These are phyloP conservation scores for Multifurca ochricompacta DNA, from an alignment of 768 basidiomycete species.

Conservation along the genomic window DNA sequence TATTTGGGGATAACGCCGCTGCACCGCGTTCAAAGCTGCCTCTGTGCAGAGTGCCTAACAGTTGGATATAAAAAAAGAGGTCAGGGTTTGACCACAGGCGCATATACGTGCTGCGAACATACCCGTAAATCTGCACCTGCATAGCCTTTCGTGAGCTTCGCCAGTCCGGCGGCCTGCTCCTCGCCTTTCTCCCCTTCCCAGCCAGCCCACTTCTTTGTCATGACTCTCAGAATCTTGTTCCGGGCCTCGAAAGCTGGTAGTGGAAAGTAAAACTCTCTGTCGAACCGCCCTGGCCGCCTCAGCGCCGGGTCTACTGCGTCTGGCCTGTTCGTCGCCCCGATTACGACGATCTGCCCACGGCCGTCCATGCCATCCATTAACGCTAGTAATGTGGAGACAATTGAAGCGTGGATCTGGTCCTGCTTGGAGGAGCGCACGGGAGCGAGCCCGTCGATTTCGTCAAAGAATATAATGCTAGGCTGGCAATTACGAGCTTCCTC, in stretches of 20 bases:
- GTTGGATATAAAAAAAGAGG: conserved; percentile 22
- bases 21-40: conserved; percentile 92
- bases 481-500: conserved; percentile 91
- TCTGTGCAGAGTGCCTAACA: conserved; percentile 90
- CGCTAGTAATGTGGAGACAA: conserved; percentile 91
- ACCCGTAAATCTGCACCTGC: conserved; percentile 96
- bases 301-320: conserved; percentile 98
- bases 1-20: conserved; percentile 93
- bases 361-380: conserved; percentile 99
- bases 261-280: conserved; percentile 97
- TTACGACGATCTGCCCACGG: conserved; percentile 92
- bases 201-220: conserved; percentile 85
- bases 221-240: conserved; percentile 82
- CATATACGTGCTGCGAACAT: conserved; percentile 26
- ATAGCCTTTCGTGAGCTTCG: conserved; percentile 92
- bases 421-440: conserved; percentile 98
- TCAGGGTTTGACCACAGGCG: conserved; percentile 12
- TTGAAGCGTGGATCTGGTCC: conserved; percentile 97
- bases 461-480: conserved; percentile 98
- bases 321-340: conserved; percentile 95
- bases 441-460: conserved; percentile 97
- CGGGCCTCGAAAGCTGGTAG: conserved; percentile 78
- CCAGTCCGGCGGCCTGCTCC: conserved; percentile 54
- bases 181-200: conserved; percentile 52
- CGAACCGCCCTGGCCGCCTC: conserved; percentile 89